Evolutionary conservation across 148 eudicot species (phyloP).

Genomic region (Cornus kousa): DNA sequence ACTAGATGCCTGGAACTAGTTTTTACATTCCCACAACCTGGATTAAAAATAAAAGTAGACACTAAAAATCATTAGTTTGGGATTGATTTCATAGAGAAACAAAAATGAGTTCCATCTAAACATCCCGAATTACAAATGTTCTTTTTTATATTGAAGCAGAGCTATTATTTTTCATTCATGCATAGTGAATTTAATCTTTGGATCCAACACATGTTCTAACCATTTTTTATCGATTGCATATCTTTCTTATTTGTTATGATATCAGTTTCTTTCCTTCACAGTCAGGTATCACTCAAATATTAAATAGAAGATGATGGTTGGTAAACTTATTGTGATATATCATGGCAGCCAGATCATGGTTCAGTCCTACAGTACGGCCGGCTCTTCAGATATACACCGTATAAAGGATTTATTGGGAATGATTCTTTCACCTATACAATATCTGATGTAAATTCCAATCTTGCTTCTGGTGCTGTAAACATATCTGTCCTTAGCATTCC

Average conservation of each 20-base stretch:
- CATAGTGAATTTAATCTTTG: no score
- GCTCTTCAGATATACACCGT: slow-evolving; percentile 79
- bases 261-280: background rate
- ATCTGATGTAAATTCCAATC: slow-evolving; percentile 54
- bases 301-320: background rate
- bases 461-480: slow-evolving; percentile 56
- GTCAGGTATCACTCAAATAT: background rate
- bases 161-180: no score
- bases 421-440: slow-evolving; percentile 73
- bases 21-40: background rate
- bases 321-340: background rate
- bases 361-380: slow-evolving; percentile 59
- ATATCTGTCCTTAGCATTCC: slow-evolving; percentile 70
- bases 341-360: slow-evolving; percentile 79
- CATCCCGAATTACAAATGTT: background rate
- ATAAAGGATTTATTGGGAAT: slow-evolving; percentile 76
- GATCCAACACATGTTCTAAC: no score
- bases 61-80: background rate
- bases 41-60: background rate
- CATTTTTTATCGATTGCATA: no score
- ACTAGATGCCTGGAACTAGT: slow-evolving; percentile 8
- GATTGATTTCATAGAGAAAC: background rate
- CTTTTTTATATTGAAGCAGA: no score
- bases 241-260: no score
- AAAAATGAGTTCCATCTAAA: background rate